phyloP scores from a whole-genome alignment of 768 basidiomycete species.

The Rhodotorula toruloides region DNA sequence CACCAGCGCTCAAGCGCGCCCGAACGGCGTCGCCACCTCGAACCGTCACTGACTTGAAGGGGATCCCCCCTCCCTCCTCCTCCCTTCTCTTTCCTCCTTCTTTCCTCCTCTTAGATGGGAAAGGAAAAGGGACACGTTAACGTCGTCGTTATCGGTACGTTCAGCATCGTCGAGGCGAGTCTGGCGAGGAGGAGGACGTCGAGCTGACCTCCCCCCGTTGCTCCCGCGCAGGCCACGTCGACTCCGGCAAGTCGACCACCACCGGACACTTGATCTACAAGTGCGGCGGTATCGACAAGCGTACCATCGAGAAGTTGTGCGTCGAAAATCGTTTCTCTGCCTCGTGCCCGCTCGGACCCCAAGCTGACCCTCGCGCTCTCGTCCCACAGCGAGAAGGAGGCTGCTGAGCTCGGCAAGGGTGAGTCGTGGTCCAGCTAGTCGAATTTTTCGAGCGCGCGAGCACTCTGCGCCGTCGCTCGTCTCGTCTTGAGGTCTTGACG shows the following conservation, averaged over 20 bases:
- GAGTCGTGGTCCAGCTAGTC: conserved; percentile 52
- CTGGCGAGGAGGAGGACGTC: not conserved
- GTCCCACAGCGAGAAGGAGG: conserved; percentile 81
- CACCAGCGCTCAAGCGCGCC: too few relatives aligned
- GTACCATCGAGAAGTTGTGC: conserved; percentile 69
- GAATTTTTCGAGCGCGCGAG: conserved; percentile 46
- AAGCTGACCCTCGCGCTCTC: not conserved
- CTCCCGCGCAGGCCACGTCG: conserved; percentile 69
- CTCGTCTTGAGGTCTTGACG: not conserved
- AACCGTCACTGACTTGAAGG: too few relatives aligned
- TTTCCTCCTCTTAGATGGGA: conserved; percentile 14
- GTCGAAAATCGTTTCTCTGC: not conserved
- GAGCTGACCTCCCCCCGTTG: conserved; percentile 47
- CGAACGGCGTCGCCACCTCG: not conserved
- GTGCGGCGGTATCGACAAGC: conserved; percentile 99
- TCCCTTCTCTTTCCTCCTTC: conserved; percentile 4
- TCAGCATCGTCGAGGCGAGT: not conserved
- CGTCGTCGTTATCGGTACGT: conserved; percentile 62
- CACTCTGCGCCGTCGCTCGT: not conserved
- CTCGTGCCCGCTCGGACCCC: not conserved
- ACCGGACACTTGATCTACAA: conserved; percentile 99
- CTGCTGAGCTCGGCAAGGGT: conserved; percentile 98
- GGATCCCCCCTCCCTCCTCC: too few relatives aligned
- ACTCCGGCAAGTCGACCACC: conserved; percentile 99
- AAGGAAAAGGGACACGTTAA: conserved; percentile 65